phyloP scores from a whole-genome alignment of 805 yeast species.

The Saccharomycopsis capsularis region DNA sequence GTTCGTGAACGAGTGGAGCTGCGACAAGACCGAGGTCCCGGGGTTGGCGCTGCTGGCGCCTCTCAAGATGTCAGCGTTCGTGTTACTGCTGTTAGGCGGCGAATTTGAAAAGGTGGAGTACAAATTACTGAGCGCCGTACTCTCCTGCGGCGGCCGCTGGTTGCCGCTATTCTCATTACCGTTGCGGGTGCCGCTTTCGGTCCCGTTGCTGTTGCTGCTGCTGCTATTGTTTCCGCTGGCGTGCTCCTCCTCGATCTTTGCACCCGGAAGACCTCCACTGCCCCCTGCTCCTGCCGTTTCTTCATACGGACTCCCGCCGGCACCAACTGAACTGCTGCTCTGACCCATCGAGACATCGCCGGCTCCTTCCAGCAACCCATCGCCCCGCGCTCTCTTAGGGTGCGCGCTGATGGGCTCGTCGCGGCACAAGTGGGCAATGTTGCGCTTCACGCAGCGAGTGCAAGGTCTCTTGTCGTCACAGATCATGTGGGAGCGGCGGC shows the following conservation, averaged over 20 bases:
- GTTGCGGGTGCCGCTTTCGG: background rate
- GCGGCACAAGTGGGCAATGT: constrained; percentile 81
- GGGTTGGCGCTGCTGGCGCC: constrained; percentile 22
- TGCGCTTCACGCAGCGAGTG: constrained; percentile 75
- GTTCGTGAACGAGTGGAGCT: constrained; percentile 32
- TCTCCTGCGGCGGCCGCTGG: background rate
- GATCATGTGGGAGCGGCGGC: constrained; percentile 89
- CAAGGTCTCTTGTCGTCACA: constrained; percentile 72
- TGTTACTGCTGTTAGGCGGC: constrained; percentile 1
- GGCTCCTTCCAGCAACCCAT: too few species aligned
- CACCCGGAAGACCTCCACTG: too few species aligned
- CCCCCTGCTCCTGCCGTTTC: too few species aligned
- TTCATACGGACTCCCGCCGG: too few species aligned
- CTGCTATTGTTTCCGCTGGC: background rate
- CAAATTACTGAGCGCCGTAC: background rate
- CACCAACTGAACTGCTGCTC: background rate
- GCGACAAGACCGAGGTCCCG: constrained; percentile 29
- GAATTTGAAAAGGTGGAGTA: constrained; percentile 3
- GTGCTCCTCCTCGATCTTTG: too few species aligned
- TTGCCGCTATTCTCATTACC: background rate
- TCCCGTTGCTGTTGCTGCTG: background rate
- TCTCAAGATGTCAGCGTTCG: background rate
- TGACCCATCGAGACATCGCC: background rate
- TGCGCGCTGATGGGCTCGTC: constrained; percentile 52
- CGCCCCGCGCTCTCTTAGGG: constrained; percentile 30